Conservation (phyloP, 805 yeast genomes). For the Candida saitoana region DNA sequence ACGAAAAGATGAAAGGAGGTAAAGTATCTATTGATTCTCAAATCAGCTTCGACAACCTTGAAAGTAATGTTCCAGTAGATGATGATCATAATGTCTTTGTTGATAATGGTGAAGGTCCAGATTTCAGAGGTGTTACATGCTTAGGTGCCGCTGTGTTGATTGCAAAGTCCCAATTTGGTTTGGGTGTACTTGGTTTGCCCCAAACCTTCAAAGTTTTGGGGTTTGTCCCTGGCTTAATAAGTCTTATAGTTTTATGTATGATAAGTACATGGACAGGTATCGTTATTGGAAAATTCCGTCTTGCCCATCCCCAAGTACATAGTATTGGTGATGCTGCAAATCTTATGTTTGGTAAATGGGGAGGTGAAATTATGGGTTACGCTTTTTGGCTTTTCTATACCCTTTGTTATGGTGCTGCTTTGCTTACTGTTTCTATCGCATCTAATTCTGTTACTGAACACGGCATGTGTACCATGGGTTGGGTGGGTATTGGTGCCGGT, state of each 20-base stretch:
- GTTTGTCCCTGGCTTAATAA: slow-evolving; percentile 9
- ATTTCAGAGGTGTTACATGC: slow-evolving; percentile 9
- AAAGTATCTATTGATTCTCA: background rate
- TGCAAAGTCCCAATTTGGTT: slow-evolving; percentile 10
- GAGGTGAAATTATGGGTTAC: slow-evolving; percentile 8
- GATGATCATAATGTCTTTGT: slow-evolving; percentile 9
- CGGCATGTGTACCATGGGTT: slow-evolving; percentile 8
- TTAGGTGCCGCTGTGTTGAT: slow-evolving; percentile 11
- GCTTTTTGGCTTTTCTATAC: slow-evolving; percentile 9
- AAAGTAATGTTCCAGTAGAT: background rate
- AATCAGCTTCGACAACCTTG: background rate
- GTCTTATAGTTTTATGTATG: slow-evolving; percentile 8
- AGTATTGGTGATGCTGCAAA: slow-evolving; percentile 11
- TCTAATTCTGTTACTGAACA: slow-evolving; percentile 10
- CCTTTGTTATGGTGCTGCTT: slow-evolving; percentile 8
- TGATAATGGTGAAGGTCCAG: slow-evolving; percentile 6
- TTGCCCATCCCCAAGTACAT: slow-evolving; percentile 9
- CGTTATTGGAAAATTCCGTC: slow-evolving; percentile 8
- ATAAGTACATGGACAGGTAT: slow-evolving; percentile 10
- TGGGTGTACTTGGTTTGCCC: slow-evolving; percentile 10
- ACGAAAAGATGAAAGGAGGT: background rate
- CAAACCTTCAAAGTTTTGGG: slow-evolving; percentile 9
- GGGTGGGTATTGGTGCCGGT: slow-evolving; percentile 10
- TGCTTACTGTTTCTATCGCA: slow-evolving; percentile 9
- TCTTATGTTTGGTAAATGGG: slow-evolving; percentile 9